A percentile compares a stretch with the other conserved stretches of the same genome.
phyloP scores from a whole-genome alignment of 129 eudicot genomes.

The Gnaphalium uliginosum region DNA sequence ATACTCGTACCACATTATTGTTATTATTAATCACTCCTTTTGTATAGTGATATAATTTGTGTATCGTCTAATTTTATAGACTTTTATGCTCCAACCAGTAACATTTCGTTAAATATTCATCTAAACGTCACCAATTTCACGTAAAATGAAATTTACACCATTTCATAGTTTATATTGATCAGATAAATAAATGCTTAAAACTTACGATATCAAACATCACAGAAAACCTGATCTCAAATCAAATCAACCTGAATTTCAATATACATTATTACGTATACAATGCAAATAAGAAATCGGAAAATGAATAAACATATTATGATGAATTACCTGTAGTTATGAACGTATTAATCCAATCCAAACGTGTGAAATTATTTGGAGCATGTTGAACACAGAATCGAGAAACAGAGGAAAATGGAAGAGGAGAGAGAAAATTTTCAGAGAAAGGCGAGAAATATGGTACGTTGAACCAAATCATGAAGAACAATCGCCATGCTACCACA shows the following conservation, averaged over 20 bases:
- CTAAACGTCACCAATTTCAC: not conserved
- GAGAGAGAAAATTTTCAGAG: conserved; percentile 25
- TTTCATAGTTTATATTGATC: not conserved
- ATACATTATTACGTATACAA: not conserved
- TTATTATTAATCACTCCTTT: not conserved
- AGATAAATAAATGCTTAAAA: not conserved
- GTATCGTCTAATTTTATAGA: not conserved
- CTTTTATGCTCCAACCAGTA: not conserved
- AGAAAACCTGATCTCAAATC: not conserved
- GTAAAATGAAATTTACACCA: not conserved
- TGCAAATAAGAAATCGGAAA: not conserved
- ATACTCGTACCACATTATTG: not conserved
- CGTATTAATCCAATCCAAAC: conserved; percentile 28
- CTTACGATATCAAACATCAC: not conserved
- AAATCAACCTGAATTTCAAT: conserved; percentile 18
- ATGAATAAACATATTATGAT: not conserved
- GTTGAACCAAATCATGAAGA: conserved; percentile 3
- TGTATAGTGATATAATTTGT: not conserved
- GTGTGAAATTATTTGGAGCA: not conserved
- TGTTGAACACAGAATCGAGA: conserved; percentile 7
- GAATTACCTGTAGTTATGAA: conserved; percentile 25
- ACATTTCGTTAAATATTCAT: not conserved
- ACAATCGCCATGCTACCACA: conserved; percentile 11
- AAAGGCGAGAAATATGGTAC: conserved; percentile 28
- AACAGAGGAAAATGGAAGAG: conserved; percentile 13